These are phyloP conservation scores for Trapa incisa DNA, from an alignment of 345 rosid species.

Conservation along the genomic window DNA sequence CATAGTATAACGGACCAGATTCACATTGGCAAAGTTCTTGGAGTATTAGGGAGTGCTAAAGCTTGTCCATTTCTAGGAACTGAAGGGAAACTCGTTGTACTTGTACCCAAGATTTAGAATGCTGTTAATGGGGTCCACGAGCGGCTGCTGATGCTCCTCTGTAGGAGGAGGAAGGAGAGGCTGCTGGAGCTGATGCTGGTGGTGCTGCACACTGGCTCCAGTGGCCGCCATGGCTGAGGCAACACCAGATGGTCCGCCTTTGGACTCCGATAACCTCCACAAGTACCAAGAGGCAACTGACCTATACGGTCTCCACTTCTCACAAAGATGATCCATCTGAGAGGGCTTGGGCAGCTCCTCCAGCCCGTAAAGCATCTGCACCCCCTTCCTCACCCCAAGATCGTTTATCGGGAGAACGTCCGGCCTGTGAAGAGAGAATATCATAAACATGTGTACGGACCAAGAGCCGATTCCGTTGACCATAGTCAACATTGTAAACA, in stretches of 20 bases:
- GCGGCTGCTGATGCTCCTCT: constrained; percentile 50
- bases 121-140: constrained; percentile 76
- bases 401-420: constrained; percentile 92
- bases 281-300: constrained; percentile 90
- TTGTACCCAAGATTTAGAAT: constrained; percentile 75
- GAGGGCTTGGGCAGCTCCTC: constrained; percentile 89
- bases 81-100: constrained; percentile 29
- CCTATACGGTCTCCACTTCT: constrained; percentile 95
- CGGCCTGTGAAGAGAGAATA: constrained; percentile 86
- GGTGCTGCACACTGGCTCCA: constrained; percentile 25
- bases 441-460: constrained; percentile 99
- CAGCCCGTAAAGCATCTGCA: constrained; percentile 61
- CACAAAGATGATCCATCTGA: constrained; percentile 79
- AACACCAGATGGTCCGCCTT: constrained; percentile 54
- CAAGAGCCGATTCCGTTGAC: constrained; percentile 97
- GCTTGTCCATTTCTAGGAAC: constrained; percentile 7
- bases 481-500: constrained; percentile 95
- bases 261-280: constrained; percentile 74
- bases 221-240: constrained; percentile 46
- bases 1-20: background rate
- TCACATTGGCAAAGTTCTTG: background rate
- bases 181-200: constrained; percentile 36
- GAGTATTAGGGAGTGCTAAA: background rate
- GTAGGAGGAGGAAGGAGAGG: constrained; percentile 15
- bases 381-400: constrained; percentile 80